phyloP scores from a whole-genome alignment of 2,329 filamentous ascomycete genomes.

The Pestalotiopsis sp. region DNA sequence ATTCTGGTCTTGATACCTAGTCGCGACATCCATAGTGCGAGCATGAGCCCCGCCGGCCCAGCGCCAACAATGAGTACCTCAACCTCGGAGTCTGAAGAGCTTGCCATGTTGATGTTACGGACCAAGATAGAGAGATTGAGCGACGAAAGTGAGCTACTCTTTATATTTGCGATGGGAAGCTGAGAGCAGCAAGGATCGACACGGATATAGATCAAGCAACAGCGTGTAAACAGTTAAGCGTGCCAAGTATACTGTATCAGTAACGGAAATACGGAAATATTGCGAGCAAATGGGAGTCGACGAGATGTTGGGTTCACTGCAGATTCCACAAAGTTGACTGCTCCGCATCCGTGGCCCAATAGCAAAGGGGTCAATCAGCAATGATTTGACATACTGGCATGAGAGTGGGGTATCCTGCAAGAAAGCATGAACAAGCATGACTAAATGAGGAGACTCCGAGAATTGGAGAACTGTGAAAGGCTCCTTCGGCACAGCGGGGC shows the following conservation, averaged over 20 bases:
- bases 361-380: not conserved
- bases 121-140: not conserved
- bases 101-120: constrained; percentile 5
- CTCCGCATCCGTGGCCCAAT: not conserved
- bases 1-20: constrained; percentile 44
- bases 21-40: constrained; percentile 44
- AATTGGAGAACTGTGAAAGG: not conserved
- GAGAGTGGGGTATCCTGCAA: not conserved
- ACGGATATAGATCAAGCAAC: not conserved
- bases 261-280: not conserved
- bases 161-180: not conserved
- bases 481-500: not conserved
- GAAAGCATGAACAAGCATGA: constrained; percentile 4
- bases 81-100: constrained; percentile 8
- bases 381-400: not conserved
- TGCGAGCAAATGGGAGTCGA: not conserved
- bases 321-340: not conserved
- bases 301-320: not conserved
- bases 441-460: constrained; percentile 6
- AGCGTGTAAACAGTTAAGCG: not conserved
- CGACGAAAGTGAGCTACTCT: not conserved
- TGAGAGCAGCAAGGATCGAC: not conserved
- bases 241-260: not conserved
- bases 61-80: constrained; percentile 43
- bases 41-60: constrained; percentile 45